These are phyloP conservation scores for Pontederia crassipes DNA, from an alignment of 176 grass and related monocot genomes.

Conservation along the genomic window DNA sequence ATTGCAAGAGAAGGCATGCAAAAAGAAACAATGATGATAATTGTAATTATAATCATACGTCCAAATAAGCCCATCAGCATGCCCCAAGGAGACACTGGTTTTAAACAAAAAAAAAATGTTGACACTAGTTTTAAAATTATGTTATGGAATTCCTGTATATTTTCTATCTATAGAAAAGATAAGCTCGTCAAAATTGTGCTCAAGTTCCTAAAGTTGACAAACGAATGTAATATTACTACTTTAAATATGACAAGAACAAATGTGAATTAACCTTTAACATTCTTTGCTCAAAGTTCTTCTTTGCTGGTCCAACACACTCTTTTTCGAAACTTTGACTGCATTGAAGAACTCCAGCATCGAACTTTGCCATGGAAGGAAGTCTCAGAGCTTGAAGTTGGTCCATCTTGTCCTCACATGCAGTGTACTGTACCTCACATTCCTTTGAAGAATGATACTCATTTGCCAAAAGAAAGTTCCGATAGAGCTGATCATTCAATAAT, in stretches of 20 bases:
- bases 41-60: neutral
- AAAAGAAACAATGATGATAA: neutral
- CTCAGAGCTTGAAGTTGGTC: conserved; percentile 74
- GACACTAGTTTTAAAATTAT: too few relatives aligned
- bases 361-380: conserved; percentile 98
- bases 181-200: too few relatives aligned
- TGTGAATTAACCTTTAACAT: conserved; percentile 53
- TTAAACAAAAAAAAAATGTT: neutral
- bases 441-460: conserved; percentile 95
- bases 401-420: conserved; percentile 85
- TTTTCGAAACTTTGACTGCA: conserved; percentile 71
- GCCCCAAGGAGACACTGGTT: neutral
- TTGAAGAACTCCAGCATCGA: conserved; percentile 63
- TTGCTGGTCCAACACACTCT: conserved; percentile 66
- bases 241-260: too few relatives aligned
- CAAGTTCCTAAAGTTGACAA: too few relatives aligned
- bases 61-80: neutral
- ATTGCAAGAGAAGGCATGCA: too few relatives aligned
- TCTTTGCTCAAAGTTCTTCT: conserved; percentile 43
- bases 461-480: conserved; percentile 42
- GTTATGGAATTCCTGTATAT: too few relatives aligned
- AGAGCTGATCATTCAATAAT: conserved; percentile 26
- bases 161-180: too few relatives aligned
- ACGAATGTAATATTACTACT: too few relatives aligned
- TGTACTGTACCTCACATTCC: conserved; percentile 58